A percentile compares a stretch with the other conserved stretches of the same genome.
Evolutionary conservation across 345 rosid genomes (phyloP).

Genomic region (Hibiscus tridactylites): DNA sequence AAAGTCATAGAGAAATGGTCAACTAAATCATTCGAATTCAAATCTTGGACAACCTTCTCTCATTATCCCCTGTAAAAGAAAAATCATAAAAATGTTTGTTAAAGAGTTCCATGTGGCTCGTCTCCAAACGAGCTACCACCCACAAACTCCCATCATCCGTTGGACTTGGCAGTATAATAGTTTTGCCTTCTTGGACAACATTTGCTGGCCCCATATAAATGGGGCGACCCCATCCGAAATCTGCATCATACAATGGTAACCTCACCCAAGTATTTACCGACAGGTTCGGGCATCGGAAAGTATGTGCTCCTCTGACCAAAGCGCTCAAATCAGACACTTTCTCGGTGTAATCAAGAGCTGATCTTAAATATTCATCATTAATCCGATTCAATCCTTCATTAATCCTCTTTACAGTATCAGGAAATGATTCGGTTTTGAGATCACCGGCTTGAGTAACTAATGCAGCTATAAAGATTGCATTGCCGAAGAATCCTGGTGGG

Average conservation of each 20-base stretch:
- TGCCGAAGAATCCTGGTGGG: conserved; percentile 38
- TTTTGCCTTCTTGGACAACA: conserved; percentile 29
- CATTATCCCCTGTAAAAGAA: neutral
- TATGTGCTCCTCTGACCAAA: conserved; percentile 8
- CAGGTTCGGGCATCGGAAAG: conserved; percentile 48
- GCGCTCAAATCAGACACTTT: conserved; percentile 10
- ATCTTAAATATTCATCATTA: conserved; percentile 37
- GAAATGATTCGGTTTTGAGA: conserved; percentile 21
- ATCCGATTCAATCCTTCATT: conserved; percentile 14
- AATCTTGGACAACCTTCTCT: too few relatives aligned
- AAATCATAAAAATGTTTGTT: neutral
- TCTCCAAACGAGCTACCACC: neutral
- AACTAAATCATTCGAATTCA: too few relatives aligned
- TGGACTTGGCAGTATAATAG: conserved; percentile 32
- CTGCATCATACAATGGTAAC: conserved; percentile 43
- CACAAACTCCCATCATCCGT: neutral
- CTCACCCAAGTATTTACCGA: conserved; percentile 34
- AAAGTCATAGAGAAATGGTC: too few relatives aligned
- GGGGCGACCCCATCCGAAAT: conserved; percentile 53
- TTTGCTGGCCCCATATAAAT: conserved; percentile 36
- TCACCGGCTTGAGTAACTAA: conserved; percentile 13
- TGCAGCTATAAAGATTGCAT: conserved; percentile 25
- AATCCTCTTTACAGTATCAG: conserved; percentile 21
- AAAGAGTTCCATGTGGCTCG: neutral
- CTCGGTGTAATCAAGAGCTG: conserved; percentile 28